These are phyloP conservation scores for Entophlyctis luteolus DNA, from an alignment of 192 early-diverging fungal genomes.

Conservation along the genomic window DNA sequence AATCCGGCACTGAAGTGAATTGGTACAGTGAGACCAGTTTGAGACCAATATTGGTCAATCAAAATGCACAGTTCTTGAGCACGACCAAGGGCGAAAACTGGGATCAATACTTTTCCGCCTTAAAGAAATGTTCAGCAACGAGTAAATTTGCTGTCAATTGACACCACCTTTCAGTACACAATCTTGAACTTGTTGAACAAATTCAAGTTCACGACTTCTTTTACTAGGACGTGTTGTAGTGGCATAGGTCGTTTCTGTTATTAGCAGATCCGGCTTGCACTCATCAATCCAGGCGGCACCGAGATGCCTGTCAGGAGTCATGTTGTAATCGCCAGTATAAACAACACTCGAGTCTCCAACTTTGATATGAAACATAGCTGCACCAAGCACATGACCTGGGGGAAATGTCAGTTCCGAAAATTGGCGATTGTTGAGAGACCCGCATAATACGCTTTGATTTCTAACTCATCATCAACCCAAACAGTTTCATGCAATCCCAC, in stretches of 20 bases:
- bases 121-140: too few species aligned
- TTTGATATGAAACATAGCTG: conserved; percentile 93
- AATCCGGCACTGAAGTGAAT: conserved; percentile 94
- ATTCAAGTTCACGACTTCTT: conserved; percentile 85
- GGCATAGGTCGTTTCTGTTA: conserved; percentile 96
- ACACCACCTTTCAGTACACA: conserved; percentile 66
- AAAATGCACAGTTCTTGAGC: conserved; percentile 97
- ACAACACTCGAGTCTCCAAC: conserved; percentile 60
- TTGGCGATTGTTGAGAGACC: too few species aligned
- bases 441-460: conserved; percentile 93
- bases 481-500: conserved; percentile 83
- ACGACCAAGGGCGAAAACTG: conserved; percentile 95
- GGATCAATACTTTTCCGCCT: conserved; percentile 85
- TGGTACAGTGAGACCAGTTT: conserved; percentile 85
- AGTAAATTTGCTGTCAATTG: too few species aligned
- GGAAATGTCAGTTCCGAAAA: too few species aligned
- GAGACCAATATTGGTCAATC: conserved; percentile 92
- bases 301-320: conserved; percentile 95
- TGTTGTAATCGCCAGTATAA: conserved; percentile 98
- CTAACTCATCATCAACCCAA: conserved; percentile 84
- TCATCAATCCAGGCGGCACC: conserved; percentile 96
- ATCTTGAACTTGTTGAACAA: conserved; percentile 85
- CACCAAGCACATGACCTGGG: conserved; percentile 92
- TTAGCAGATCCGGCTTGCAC: conserved; percentile 84
- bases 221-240: conserved; percentile 94